phyloP scores from a whole-genome alignment of 1,284 basidiomycete species.

The Cryptococcus hybrid region DNA sequence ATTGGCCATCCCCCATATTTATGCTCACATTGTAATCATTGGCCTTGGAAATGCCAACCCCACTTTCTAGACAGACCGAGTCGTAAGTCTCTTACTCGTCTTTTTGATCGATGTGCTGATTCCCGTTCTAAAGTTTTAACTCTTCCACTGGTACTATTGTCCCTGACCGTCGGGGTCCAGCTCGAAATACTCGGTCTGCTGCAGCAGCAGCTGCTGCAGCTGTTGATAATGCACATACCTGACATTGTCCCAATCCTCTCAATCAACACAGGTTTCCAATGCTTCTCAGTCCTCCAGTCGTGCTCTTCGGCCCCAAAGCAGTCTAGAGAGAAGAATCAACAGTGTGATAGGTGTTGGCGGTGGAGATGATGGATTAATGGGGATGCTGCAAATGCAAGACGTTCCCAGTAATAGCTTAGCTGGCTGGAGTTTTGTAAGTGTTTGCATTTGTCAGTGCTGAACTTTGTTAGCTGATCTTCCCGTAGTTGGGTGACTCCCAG shows the following conservation, averaged over 20 bases:
- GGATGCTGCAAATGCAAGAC: slow-evolving; percentile 13
- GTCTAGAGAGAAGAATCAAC: slow-evolving; percentile 12
- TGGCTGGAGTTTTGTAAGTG: slow-evolving; percentile 15
- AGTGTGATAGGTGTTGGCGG: slow-evolving; percentile 9
- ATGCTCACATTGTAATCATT: neutral
- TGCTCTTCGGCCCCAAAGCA: slow-evolving; percentile 5
- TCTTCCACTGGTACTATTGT: slow-evolving; percentile 20
- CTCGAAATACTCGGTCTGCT: slow-evolving; percentile 1
- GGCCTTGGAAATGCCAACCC: neutral
- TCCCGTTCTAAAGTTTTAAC: slow-evolving; percentile 13
- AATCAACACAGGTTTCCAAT: neutral
- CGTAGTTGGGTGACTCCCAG: neutral
- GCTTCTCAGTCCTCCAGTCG: neutral
- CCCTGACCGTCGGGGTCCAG: slow-evolving; percentile 8
- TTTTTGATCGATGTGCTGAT: neutral
- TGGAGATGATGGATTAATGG: slow-evolving; percentile 20
- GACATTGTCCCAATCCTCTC: neutral
- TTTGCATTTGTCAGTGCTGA: too few species aligned
- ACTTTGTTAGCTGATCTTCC: too few species aligned
- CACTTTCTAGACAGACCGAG: neutral
- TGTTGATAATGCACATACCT: neutral
- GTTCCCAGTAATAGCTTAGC: slow-evolving; percentile 1
- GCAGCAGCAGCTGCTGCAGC: neutral
- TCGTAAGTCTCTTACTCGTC: neutral
- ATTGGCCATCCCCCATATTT: too few species aligned